Conservation (phyloP, 2,329 filamentous ascomycete species). For the Exophiala calicioides region DNA sequence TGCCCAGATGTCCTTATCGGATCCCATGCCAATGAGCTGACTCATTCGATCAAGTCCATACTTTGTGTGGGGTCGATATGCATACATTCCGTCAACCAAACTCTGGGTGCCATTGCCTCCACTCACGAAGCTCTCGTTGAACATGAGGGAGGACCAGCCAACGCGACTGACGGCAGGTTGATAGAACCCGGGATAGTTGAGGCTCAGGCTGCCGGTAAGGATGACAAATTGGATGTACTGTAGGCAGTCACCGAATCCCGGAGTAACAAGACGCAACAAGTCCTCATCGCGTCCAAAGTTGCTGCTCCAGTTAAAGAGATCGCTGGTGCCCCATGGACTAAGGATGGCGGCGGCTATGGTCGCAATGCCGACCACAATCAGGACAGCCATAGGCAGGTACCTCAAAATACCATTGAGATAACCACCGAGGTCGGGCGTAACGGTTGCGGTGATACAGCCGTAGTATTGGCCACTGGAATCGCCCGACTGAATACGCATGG, state of each 20-base stretch:
- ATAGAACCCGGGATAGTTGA: conserved; percentile 92
- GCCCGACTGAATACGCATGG: conserved; percentile 73
- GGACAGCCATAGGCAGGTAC: conserved; percentile 74
- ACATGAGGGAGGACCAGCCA: conserved; percentile 87
- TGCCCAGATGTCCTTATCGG: conserved; percentile 81
- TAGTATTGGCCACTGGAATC: conserved; percentile 64
- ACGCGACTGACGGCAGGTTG: conserved; percentile 86
- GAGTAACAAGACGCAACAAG: conserved; percentile 85
- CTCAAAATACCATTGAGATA: conserved; percentile 68
- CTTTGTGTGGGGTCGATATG: conserved; percentile 63
- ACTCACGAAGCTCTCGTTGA: conserved; percentile 85
- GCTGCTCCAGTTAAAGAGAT: conserved; percentile 94
- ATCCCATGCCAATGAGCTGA: conserved; percentile 78
- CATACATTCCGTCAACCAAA: conserved; percentile 81
- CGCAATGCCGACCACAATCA: conserved; percentile 77
- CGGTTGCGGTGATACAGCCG: conserved; percentile 76
- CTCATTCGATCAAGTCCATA: conserved; percentile 79
- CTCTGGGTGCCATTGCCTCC: conserved; percentile 65
- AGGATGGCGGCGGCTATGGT: conserved; percentile 82
- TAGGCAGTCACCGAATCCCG: conserved; percentile 92
- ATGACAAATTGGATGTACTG: conserved; percentile 95
- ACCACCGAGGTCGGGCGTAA: conserved; percentile 79
- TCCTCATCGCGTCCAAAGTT: conserved; percentile 96
- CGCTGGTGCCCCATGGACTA: conserved; percentile 89
- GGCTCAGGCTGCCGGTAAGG: conserved; percentile 79